Base-by-base conservation (phyloP, 345 rosid genomes). In the Populus alba region DNA sequence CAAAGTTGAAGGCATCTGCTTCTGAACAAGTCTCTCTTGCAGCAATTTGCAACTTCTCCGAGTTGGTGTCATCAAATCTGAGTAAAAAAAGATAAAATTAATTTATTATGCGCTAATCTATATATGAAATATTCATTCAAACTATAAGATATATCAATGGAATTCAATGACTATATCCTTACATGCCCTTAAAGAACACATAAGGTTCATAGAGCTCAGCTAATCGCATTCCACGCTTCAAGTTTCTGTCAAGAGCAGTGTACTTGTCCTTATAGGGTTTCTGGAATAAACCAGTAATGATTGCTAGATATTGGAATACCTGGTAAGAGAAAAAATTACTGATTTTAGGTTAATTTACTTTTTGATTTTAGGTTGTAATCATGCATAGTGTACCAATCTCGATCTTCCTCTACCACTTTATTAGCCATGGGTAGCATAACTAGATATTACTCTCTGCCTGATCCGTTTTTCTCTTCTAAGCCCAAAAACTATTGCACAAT, bases 1-100 rank as follows among this genome's bases (percentile, higher is more conserved):
- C 73, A 13, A 79, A 72, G 17, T 66, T 51, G 12, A 79, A 49
- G 16, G 13, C 17, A 13, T 66, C 33, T 12, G 25, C 38, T 0
- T 53, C 77, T 20, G 20, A 22, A 39, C 49, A 41, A 22, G 37
- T 65, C 41, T 66, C 41, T 8, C 17, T 37, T 9, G 73, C 73
- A 10, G 6, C 22, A 4, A n/a, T 55, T 38, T 25, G 23, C 76
- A 79, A 5, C 38, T 79, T 43, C 16, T 74, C 43, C n/a, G 65
- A 9, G 43, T 74, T 79, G 1, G 73, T 29, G 43, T 74, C 74
- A 57, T 74, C 78, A 41, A 68, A 74, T 49, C 82, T 79, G 68
- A 41, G 15, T 41, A 41, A 25, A 68, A 39, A 37, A 33, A 9
- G 17, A 49, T 31, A 35, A 10, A 1, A 61, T 2, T 22, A 25